Evolutionary conservation across 2,329 filamentous ascomycete genomes (phyloP).

Genomic region (Lojkania enalia): DNA sequence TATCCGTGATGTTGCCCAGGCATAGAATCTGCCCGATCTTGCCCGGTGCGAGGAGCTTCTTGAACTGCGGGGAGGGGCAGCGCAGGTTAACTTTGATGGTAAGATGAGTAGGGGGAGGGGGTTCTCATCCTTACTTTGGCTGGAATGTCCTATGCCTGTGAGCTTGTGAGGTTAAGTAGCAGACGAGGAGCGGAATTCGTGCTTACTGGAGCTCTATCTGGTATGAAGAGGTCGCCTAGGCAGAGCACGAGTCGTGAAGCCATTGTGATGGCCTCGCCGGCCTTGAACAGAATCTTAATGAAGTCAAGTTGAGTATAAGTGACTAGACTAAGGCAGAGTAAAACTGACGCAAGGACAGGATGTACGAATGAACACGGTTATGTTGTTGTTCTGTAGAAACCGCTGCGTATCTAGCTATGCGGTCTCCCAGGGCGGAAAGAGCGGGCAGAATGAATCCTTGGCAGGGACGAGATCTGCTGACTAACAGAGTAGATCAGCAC

Average conservation of each 20-base stretch:
- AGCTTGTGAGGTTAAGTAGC: slow-evolving; percentile 39
- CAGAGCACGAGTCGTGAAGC: slow-evolving; percentile 48
- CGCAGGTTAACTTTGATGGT: slow-evolving; percentile 2
- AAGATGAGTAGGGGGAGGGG: slow-evolving; percentile 7
- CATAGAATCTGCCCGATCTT: slow-evolving; percentile 63
- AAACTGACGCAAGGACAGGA: neutral
- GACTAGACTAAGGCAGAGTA: neutral
- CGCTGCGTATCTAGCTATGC: neutral
- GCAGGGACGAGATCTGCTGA: neutral
- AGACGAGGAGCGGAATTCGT: slow-evolving; percentile 7
- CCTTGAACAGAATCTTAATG: neutral
- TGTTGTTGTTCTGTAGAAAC: neutral
- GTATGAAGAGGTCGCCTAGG: slow-evolving; percentile 50
- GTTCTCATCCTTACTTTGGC: slow-evolving; percentile 39
- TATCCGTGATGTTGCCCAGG: slow-evolving; percentile 61
- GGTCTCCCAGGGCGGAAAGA: neutral
- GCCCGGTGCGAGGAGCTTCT: slow-evolving; percentile 61
- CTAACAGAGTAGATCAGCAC: too few species aligned
- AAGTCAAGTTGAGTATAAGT: neutral
- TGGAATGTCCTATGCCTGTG: slow-evolving; percentile 48
- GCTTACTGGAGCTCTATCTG: slow-evolving; percentile 47
- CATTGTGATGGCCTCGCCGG: slow-evolving; percentile 32
- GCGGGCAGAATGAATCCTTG: neutral
- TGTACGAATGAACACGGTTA: neutral
- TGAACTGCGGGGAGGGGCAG: slow-evolving; percentile 41